Evolutionary conservation across 2,329 filamentous ascomycete genomes (phyloP), one percentile per base, ranked within the genome.

Genomic region (Alternaria angustiovoidea): DNA sequence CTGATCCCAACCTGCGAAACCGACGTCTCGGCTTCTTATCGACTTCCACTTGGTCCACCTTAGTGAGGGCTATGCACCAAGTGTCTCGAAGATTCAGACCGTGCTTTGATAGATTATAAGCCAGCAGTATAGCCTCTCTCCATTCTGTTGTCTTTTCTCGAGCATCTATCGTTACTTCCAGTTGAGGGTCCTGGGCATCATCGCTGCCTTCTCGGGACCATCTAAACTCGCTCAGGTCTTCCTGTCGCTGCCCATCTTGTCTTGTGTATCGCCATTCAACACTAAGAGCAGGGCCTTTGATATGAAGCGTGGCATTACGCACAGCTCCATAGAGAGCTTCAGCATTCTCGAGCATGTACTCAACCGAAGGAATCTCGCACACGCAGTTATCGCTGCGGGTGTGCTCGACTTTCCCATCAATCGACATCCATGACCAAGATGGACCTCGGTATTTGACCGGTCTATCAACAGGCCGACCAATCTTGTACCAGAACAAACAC

Each of bases 51-150:
- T 34, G 32, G 14, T 34, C 32, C 1, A 16, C 14, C 5, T 1
- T 5, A 2, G 5, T 34, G 0, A 34, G 14, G 11, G 5, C 1
- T 34, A 34, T 16, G 1, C 5, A 34, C 12, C 1, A 7, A 16
- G 32, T 16, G 6, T 5, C 0, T 1, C 14, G 14, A 14, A 0
- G 1, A 6, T 1, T 5, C 1, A 1, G 0, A 14, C 14, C 4
- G 32, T 16, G 0, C 0, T 34, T 2, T 5, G 4, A n/a, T n/a
- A n/a, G n/a, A n/a, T n/a, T n/a, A n/a, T 7, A 2, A 14, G 12
- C 32, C 5, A 34, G 14, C 12, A n/a, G n/a, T n/a, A n/a, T n/a
- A n/a, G n/a, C 14, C 5, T 34, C 32, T 1, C 32, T 16, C 32
- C 32, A 34, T 16, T 34, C 32, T 34, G 32, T 16, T 6, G 5